These are phyloP conservation scores for Colletotrichum graminicola DNA, from an alignment of 2,329 filamentous ascomycete species.

Conservation along the genomic window DNA sequence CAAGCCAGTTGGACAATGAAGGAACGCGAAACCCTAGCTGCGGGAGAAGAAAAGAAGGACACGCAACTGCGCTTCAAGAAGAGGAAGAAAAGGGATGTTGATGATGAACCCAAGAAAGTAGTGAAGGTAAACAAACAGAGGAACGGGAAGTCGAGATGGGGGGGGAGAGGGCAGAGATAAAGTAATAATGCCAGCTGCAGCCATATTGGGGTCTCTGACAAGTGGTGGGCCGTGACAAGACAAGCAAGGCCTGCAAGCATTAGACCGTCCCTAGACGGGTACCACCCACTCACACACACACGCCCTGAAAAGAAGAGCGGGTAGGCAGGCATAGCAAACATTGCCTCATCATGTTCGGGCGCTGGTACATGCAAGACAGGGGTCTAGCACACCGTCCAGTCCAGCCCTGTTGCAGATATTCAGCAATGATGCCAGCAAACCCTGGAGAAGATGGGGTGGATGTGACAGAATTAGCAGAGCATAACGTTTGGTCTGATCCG, in stretches of 20 bases:
- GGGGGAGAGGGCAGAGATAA: slow-evolving; percentile 38
- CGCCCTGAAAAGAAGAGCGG: slow-evolving; percentile 27
- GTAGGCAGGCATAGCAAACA: slow-evolving; percentile 39
- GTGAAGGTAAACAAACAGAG: slow-evolving; percentile 49
- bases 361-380: slow-evolving; percentile 51
- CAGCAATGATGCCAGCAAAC: slow-evolving; percentile 41
- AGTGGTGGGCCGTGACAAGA: slow-evolving; percentile 35
- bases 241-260: slow-evolving; percentile 1
- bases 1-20: slow-evolving; percentile 67
- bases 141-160: slow-evolving; percentile 39
- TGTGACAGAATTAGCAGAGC: slow-evolving; percentile 52
- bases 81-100: slow-evolving; percentile 53
- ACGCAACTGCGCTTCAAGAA: slow-evolving; percentile 52
- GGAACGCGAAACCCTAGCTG: slow-evolving; percentile 58
- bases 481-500: slow-evolving; percentile 52
- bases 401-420: slow-evolving; percentile 57
- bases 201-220: slow-evolving; percentile 26
- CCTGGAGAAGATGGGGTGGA: slow-evolving; percentile 50
- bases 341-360: slow-evolving; percentile 44
- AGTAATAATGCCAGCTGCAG: slow-evolving; percentile 49
- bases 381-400: slow-evolving; percentile 52
- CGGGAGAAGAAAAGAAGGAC: slow-evolving; percentile 56
- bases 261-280: slow-evolving; percentile 16
- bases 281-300: slow-evolving; percentile 25
- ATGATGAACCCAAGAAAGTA: slow-evolving; percentile 45